Conservation (phyloP, 352 stramenopile species). For the Aphanomyces astaci region DNA sequence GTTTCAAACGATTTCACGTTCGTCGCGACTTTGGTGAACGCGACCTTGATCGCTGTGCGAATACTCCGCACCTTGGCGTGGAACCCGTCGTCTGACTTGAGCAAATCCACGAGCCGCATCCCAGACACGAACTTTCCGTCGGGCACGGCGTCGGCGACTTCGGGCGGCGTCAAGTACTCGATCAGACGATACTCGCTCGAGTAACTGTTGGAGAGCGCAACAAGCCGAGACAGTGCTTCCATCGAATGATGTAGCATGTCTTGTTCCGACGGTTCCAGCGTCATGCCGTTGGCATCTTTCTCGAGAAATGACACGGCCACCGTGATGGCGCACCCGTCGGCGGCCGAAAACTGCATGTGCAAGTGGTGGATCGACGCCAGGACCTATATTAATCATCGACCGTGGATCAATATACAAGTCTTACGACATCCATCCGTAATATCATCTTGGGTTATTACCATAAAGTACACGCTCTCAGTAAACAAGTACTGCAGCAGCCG, state of each 20-base stretch:
- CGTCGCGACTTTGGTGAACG: background rate
- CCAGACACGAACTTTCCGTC: conserved; percentile 24
- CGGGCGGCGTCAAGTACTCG: conserved; percentile 39
- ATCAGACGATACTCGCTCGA: conserved; percentile 53
- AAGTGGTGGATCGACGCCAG: background rate
- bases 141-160: conserved; percentile 27
- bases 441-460: conserved; percentile 32
- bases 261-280: background rate
- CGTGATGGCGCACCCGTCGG: background rate
- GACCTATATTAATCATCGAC: conserved; percentile 6
- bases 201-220: conserved; percentile 51
- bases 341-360: background rate
- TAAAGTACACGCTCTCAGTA: conserved; percentile 53
- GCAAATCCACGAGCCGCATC: conserved; percentile 35
- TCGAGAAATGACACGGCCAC: conserved; percentile 15
- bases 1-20: conserved; percentile 15
- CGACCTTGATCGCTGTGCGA: background rate
- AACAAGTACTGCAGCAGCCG: conserved; percentile 67
- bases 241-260: conserved; percentile 49
- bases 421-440: background rate
- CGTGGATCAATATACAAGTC: background rate
- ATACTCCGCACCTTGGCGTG: conserved; percentile 7
- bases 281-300: background rate
- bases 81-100: conserved; percentile 38
- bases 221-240: conserved; percentile 40